Evolutionary conservation across 331 rosid genomes (phyloP).

Genomic region (Quercus lobata): DNA sequence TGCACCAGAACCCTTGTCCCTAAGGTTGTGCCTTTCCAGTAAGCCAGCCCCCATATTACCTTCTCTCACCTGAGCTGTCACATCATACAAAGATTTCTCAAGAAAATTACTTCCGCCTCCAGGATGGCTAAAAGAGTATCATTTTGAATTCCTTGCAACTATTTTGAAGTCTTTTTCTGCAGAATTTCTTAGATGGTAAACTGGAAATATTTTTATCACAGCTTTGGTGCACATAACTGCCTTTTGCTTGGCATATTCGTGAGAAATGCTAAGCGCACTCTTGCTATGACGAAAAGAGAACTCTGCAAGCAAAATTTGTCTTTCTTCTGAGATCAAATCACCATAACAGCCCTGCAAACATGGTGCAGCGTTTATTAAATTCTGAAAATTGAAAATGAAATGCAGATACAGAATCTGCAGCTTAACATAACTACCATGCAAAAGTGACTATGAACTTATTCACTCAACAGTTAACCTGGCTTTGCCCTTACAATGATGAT

Average conservation of each 20-base stretch:
- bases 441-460: not conserved
- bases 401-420: not conserved
- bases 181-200: not conserved
- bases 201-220: conserved; percentile 6
- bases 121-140: not conserved
- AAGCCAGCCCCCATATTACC: not conserved
- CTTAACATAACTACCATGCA: too few species aligned
- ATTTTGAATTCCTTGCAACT: not conserved
- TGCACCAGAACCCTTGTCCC: not conserved
- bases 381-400: not conserved
- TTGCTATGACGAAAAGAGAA: conserved; percentile 77
- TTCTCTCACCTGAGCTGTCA: not conserved
- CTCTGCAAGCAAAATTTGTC: conserved; percentile 79
- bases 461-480: too few species aligned
- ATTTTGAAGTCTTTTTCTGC: not conserved
- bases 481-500: not conserved
- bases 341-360: conserved; percentile 72
- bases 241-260: conserved; percentile 61
- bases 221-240: conserved; percentile 27
- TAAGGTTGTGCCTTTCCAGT: not conserved
- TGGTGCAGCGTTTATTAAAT: not conserved
- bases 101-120: not conserved
- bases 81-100: not conserved
- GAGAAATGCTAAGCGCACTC: conserved; percentile 54
- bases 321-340: conserved; percentile 65